Conservation (phyloP, 2,329 filamentous ascomycete genomes). For the Trichophyton rubrum region DNA sequence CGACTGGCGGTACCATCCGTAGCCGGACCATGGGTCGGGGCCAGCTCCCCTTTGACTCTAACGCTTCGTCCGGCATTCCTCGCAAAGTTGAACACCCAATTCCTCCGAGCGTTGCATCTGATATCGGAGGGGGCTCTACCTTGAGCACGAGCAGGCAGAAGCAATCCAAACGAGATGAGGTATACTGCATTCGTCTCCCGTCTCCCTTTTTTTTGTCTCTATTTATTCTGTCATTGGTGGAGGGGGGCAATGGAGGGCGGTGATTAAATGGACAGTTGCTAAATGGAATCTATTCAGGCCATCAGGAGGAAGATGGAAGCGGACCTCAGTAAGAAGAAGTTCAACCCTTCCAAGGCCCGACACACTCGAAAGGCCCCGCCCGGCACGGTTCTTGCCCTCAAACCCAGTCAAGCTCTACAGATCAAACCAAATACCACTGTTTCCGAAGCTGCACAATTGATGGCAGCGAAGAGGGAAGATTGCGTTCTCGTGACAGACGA, state of each 20-base stretch:
- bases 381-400: conserved; percentile 87
- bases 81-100: conserved; percentile 42
- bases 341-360: conserved; percentile 60
- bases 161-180: conserved; percentile 96
- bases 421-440: conserved; percentile 94
- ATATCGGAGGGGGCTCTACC: conserved; percentile 47
- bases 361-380: conserved; percentile 88
- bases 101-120: conserved; percentile 34
- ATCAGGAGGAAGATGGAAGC: conserved; percentile 95
- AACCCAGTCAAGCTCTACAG: conserved; percentile 89
- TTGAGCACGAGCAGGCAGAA: conserved; percentile 92
- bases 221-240: background rate
- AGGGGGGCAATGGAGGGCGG: background rate
- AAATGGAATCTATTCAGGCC: conserved; percentile 47
- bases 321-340: conserved; percentile 95
- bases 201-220: background rate
- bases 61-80: conserved; percentile 48
- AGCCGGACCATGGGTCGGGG: conserved; percentile 41
- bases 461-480: conserved; percentile 97
- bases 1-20: conserved; percentile 44
- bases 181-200: conserved; percentile 35
- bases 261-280: conserved; percentile 6
- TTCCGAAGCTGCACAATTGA: conserved; percentile 90
- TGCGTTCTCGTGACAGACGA: conserved; percentile 96
- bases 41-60: conserved; percentile 40